Conservation (phyloP, 148 eudicot species). For the Bassia scoparia region DNA sequence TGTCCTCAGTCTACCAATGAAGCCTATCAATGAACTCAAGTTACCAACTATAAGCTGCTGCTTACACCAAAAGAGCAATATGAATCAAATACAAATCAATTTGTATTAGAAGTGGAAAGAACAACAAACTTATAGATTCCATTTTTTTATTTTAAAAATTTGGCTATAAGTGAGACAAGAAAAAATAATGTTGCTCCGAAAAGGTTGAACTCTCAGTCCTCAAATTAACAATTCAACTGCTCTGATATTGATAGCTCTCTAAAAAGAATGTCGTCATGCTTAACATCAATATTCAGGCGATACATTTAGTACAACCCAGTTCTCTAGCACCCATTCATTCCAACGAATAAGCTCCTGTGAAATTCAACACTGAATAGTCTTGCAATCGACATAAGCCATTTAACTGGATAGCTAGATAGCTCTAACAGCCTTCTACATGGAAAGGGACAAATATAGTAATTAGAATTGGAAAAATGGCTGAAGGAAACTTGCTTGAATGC, state of each 20-base stretch:
- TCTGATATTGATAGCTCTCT: not conserved
- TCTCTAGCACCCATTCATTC: not conserved
- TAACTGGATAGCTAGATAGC: not conserved
- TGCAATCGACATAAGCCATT: not conserved
- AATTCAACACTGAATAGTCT: not conserved
- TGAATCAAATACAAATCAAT: not conserved
- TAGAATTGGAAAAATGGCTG: not conserved
- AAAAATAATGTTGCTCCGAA: too few relatives aligned
- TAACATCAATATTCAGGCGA: not conserved
- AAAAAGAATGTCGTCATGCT: not conserved
- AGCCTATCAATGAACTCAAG: too few relatives aligned
- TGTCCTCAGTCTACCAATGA: too few relatives aligned
- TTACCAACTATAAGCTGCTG: constrained; percentile 73
- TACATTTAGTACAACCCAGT: not conserved
- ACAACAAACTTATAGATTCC: not conserved
- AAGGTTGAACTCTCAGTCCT: not conserved
- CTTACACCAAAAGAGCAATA: constrained; percentile 32
- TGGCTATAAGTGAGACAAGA: not conserved
- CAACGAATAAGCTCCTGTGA: not conserved
- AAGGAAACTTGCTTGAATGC: not conserved
- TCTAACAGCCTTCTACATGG: not conserved
- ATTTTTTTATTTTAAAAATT: not conserved
- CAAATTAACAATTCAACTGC: not conserved
- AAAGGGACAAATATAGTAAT: not conserved
- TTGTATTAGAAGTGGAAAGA: not conserved